phyloP scores from a whole-genome alignment of 31 red algal species.

The Porphyra umbilicalis region DNA sequence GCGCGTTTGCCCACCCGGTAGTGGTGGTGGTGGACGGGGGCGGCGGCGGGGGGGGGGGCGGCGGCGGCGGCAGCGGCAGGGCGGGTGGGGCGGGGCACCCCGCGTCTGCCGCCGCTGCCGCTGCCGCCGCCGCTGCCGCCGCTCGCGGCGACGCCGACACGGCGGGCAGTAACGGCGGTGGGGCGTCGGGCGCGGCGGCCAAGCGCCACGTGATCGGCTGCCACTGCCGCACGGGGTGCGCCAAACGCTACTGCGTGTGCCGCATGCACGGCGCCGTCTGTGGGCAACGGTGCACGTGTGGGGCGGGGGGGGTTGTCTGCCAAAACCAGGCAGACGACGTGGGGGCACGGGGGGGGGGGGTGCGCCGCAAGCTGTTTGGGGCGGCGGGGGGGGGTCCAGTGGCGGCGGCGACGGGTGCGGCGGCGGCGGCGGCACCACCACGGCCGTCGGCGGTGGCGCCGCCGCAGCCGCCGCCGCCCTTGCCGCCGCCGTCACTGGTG shows the following conservation, averaged over 20 bases:
- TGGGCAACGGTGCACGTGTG: constrained; percentile 40
- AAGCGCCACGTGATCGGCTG: constrained; percentile 45
- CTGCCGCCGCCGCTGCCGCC: constrained; percentile 6
- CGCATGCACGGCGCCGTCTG: constrained; percentile 29
- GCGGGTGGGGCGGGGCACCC: too few relatives aligned
- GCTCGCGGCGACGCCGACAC: constrained; percentile 20
- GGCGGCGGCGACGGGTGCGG: too few relatives aligned
- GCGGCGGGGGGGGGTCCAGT: background rate
- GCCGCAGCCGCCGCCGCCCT: background rate
- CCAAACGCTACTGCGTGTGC: constrained; percentile 65
- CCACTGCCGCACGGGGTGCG: constrained; percentile 60
- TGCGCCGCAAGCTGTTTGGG: background rate
- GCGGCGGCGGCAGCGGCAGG: too few relatives aligned
- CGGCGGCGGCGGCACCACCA: background rate
- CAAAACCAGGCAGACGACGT: background rate
- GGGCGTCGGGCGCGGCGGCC: too few relatives aligned
- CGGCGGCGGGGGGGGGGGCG: background rate
- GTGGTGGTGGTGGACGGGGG: background rate
- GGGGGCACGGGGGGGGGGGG: background rate
- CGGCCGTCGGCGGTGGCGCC: background rate
- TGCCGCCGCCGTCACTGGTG: too few relatives aligned
- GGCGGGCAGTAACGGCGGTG: too few relatives aligned
- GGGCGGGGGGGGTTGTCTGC: background rate
- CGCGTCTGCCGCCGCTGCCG: too few relatives aligned
- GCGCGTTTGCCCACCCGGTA: constrained; percentile 51